These are phyloP conservation scores for Kwoniella heveanensis DNA, from an alignment of 768 basidiomycete species.

Conservation along the genomic window DNA sequence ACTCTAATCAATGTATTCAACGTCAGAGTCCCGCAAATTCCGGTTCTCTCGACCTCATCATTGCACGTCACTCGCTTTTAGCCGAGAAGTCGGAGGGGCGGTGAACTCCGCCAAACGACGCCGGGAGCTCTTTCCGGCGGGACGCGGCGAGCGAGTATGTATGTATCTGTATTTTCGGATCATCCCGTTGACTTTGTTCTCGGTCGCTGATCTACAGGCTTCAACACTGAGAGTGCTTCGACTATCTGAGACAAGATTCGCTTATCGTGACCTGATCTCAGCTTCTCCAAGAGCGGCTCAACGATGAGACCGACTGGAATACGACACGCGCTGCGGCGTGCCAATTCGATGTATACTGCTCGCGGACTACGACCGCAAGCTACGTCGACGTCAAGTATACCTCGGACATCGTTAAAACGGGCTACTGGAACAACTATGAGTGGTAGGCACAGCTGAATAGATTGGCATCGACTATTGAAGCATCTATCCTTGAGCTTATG, in stretches of 20 bases:
- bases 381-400: background rate
- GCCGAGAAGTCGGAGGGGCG: background rate
- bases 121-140: background rate
- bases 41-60: no score
- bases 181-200: background rate
- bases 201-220: background rate
- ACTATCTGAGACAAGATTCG: no score
- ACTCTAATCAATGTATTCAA: no score
- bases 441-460: background rate
- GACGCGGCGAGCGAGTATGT: background rate
- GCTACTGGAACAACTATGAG: background rate
- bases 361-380: background rate
- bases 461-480: background rate
- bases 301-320: background rate
- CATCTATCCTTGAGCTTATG: background rate
- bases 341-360: background rate
- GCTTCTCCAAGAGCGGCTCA: background rate
- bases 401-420: background rate
- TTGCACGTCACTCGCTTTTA: no score
- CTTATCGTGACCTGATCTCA: background rate
- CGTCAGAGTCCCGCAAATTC: background rate
- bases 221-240: no score
- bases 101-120: background rate
- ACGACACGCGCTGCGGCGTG: background rate
- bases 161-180: background rate